Evolutionary conservation across 768 basidiomycete species (phyloP).

Genomic region (Lactarius tabidus): DNA sequence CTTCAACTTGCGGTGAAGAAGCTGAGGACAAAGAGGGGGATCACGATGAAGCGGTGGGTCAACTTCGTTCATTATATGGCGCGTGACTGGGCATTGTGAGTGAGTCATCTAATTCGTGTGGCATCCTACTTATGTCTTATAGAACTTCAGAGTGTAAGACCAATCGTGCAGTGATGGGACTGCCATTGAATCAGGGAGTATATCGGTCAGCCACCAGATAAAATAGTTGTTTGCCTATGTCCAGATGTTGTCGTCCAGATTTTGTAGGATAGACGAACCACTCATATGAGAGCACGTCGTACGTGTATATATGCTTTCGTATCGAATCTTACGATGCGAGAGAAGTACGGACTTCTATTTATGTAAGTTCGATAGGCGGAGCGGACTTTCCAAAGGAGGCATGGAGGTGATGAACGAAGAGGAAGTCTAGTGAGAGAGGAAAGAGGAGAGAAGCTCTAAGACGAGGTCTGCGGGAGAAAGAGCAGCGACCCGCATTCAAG

Average conservation of each 20-base stretch:
- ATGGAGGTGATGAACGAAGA: too few relatives aligned
- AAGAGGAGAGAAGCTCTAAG: neutral
- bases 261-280: neutral
- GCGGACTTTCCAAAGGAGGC: neutral
- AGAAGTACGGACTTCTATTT: neutral
- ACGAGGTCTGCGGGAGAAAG: too few relatives aligned
- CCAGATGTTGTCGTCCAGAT: too few relatives aligned
- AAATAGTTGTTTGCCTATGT: too few relatives aligned
- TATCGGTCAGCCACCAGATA: too few relatives aligned
- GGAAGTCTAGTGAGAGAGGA: too few relatives aligned
- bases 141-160: too few relatives aligned
- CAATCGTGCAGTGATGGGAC: neutral
- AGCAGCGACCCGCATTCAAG: too few relatives aligned
- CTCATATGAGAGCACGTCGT: neutral
- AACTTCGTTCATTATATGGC: constrained; percentile 11
- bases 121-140: too few relatives aligned
- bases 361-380: neutral
- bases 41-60: too few relatives aligned
- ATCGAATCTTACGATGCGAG: neutral
- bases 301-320: neutral
- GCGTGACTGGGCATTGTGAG: too few relatives aligned
- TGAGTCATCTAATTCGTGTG: too few relatives aligned
- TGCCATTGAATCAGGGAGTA: neutral
- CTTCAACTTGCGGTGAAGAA: constrained; percentile 2
- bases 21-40: neutral